Conservation (phyloP, 163 green algal genomes). For the Trebouxia gelatinosa region DNA sequence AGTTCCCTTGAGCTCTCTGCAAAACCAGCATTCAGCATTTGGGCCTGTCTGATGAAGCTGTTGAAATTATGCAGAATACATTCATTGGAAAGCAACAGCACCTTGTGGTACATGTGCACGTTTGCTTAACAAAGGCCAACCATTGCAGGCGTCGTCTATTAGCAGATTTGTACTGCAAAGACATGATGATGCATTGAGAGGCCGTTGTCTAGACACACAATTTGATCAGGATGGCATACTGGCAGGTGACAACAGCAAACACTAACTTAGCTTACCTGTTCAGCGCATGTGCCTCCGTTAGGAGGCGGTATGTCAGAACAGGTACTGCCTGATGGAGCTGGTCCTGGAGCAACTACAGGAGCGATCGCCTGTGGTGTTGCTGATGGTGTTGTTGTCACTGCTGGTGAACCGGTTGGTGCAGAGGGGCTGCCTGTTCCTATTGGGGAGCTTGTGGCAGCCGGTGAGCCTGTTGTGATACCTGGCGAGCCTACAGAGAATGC, state of each 20-base stretch:
- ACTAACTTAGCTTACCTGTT: background rate
- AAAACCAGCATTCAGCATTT: background rate
- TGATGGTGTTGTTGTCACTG: background rate
- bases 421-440: too few species aligned
- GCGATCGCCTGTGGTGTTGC: background rate
- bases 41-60: background rate
- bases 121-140: background rate
- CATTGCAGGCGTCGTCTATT: background rate
- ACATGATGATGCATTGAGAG: too few species aligned
- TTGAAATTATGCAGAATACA: background rate
- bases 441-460: too few species aligned
- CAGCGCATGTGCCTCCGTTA: background rate
- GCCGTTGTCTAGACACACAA: too few species aligned
- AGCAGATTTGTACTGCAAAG: background rate
- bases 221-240: too few species aligned
- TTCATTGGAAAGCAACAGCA: background rate
- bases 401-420: background rate
- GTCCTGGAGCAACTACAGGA: background rate
- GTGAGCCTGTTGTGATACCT: too few species aligned
- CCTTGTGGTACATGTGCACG: background rate
- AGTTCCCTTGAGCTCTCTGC: constrained; percentile 6
- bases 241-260: background rate
- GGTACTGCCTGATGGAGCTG: background rate
- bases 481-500: too few species aligned
- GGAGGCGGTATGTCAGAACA: constrained; percentile 6